Percentiles rank a stretch among this genome's conserved stretches.
phyloP scores from a whole-genome alignment of 2,329 filamentous ascomycete genomes.

The Trichoderma koningiopsis region DNA sequence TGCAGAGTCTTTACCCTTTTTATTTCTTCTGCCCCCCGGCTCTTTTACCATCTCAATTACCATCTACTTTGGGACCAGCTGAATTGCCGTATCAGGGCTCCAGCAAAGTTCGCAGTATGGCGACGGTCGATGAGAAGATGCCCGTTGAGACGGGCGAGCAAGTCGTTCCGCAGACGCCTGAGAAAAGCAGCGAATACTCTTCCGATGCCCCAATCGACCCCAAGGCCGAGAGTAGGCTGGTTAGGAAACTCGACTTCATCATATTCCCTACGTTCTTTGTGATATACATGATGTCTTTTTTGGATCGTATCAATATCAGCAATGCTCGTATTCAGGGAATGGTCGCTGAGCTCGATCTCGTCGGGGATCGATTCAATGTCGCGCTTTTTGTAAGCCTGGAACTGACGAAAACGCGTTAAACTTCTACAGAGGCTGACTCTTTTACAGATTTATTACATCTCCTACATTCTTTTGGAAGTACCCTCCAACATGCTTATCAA shows the following conservation, averaged over 20 bases:
- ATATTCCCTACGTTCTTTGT: conserved; percentile 46
- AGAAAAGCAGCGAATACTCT: neutral
- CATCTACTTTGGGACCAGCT: neutral
- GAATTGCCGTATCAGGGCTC: neutral
- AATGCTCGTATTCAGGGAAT: conserved; percentile 51
- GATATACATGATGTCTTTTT: conserved; percentile 38
- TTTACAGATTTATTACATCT: conserved; percentile 36
- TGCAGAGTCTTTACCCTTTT: neutral
- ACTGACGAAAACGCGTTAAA: neutral
- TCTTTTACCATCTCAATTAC: neutral
- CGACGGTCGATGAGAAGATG: neutral
- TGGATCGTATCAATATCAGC: conserved; percentile 48
- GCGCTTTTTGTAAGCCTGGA: conserved; percentile 39
- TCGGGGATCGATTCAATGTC: conserved; percentile 48
- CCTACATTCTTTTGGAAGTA: conserved; percentile 55
- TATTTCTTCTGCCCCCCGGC: neutral
- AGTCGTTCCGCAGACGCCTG: neutral
- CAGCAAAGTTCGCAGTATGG: neutral
- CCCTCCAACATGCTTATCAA: conserved; percentile 62
- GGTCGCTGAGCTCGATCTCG: conserved; percentile 44
- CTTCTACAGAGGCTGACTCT: neutral
- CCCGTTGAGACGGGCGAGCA: neutral
- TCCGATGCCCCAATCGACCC: conserved; percentile 35
- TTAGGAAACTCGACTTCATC: conserved; percentile 46
- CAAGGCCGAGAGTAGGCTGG: conserved; percentile 40